These are phyloP conservation scores for Citrus sinensis DNA, from an alignment of 345 rosid genomes.

Conservation along the genomic window DVS_A1.0 CM039164.1:3468501-3469000, in stretches of 20 bases:
- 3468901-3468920: neutral
- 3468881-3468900: constrained; percentile 4
- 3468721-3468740: neutral
- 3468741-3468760: neutral
- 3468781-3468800: neutral
- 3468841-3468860: neutral
- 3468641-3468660: neutral
- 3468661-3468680: neutral
- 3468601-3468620: neutral
- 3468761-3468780: neutral
- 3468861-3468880: neutral
- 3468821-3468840: neutral
- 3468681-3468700: neutral
- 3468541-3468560: too few relatives aligned
- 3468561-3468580: neutral
- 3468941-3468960: neutral
- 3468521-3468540: neutral
- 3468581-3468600: too few relatives aligned
- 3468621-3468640: neutral
- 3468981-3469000: neutral
- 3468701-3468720: neutral
- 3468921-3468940: neutral
- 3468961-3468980: constrained; percentile 2
- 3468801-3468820: neutral
- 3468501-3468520: neutral